Conservation (phyloP, 257 asterid genomes). For the Eucommia ulmoides region DNA sequence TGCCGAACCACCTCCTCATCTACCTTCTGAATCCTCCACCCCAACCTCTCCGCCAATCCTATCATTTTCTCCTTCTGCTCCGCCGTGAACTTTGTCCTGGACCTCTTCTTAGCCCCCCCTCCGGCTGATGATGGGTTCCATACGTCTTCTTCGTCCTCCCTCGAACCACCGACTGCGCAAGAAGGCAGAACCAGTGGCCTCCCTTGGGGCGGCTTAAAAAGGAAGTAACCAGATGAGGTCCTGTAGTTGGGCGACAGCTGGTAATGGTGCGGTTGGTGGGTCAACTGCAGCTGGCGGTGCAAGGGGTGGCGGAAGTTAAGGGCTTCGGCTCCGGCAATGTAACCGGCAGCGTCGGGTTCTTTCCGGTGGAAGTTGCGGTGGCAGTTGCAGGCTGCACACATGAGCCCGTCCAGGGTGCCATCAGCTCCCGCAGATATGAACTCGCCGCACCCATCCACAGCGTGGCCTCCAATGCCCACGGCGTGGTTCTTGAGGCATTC, state of each 20-base stretch:
- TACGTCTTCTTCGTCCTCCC: slow-evolving; percentile 41
- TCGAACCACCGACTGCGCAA: slow-evolving; percentile 38
- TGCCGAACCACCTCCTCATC: slow-evolving; percentile 54
- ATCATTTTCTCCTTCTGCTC: slow-evolving; percentile 77
- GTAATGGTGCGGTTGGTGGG: slow-evolving; percentile 37
- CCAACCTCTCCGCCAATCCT: slow-evolving; percentile 52
- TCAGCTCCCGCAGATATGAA: slow-evolving; percentile 64
- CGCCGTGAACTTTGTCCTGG: slow-evolving; percentile 41
- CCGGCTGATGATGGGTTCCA: slow-evolving; percentile 24
- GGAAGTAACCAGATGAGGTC: slow-evolving; percentile 43
- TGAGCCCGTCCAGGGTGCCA: slow-evolving; percentile 44
- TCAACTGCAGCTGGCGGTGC: slow-evolving; percentile 21
- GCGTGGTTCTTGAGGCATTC: slow-evolving; percentile 70
- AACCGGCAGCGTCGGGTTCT: slow-evolving; percentile 16
- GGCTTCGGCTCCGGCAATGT: slow-evolving; percentile 3
- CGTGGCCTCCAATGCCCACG: slow-evolving; percentile 55
- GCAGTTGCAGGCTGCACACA: slow-evolving; percentile 72
- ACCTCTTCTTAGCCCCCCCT: slow-evolving; percentile 41
- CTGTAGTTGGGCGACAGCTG: slow-evolving; percentile 23
- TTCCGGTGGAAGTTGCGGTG: slow-evolving; percentile 84
- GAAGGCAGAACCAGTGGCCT: slow-evolving; percentile 49
- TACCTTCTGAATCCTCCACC: slow-evolving; percentile 59
- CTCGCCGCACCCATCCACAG: slow-evolving; percentile 78
- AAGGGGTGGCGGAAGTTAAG: slow-evolving; percentile 12
- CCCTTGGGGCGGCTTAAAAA: slow-evolving; percentile 22